Conservation (phyloP, 1,284 basidiomycete genomes). For the Phellopilus nigrolimitatus region DNA sequence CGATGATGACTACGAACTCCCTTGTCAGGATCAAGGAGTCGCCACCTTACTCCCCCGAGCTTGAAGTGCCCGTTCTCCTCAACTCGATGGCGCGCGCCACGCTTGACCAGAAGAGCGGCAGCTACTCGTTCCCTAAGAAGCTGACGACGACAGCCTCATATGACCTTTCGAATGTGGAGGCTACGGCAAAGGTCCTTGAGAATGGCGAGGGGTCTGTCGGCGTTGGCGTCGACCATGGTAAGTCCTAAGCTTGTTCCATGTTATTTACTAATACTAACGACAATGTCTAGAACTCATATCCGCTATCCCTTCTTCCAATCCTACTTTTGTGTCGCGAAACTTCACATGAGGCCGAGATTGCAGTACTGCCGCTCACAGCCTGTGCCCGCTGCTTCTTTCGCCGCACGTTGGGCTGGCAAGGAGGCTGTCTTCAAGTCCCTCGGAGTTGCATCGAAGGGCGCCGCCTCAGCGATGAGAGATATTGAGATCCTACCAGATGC, state of each 20-base stretch:
- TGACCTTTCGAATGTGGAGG: constrained; percentile 66
- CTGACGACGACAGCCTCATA: constrained; percentile 49
- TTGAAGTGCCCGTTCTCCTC: constrained; percentile 85
- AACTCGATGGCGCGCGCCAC: constrained; percentile 89
- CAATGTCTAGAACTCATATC: constrained; percentile 77
- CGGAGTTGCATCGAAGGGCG: constrained; percentile 86
- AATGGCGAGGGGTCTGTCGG: constrained; percentile 49
- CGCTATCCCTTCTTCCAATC: constrained; percentile 84
- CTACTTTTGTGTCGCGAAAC: constrained; percentile 88
- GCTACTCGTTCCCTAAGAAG: constrained; percentile 74
- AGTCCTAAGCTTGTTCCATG: constrained; percentile 23
- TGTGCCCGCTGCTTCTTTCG: constrained; percentile 85
- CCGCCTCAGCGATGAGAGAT: constrained; percentile 90
- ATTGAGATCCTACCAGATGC: constrained; percentile 88
- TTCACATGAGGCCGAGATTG: constrained; percentile 87
- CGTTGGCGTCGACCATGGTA: constrained; percentile 85
- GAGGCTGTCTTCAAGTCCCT: constrained; percentile 99
- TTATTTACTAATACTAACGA: constrained; percentile 19
- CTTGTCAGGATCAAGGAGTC: constrained; percentile 95
- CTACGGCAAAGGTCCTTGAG: constrained; percentile 51
- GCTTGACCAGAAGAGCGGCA: constrained; percentile 80
- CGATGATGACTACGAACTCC: constrained; percentile 90
- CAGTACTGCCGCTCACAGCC: constrained; percentile 88
- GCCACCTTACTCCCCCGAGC: constrained; percentile 85
- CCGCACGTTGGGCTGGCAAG: constrained; percentile 96